Conservation (phyloP, 352 stramenopile species). For the Phytopythium montanum region DNA sequence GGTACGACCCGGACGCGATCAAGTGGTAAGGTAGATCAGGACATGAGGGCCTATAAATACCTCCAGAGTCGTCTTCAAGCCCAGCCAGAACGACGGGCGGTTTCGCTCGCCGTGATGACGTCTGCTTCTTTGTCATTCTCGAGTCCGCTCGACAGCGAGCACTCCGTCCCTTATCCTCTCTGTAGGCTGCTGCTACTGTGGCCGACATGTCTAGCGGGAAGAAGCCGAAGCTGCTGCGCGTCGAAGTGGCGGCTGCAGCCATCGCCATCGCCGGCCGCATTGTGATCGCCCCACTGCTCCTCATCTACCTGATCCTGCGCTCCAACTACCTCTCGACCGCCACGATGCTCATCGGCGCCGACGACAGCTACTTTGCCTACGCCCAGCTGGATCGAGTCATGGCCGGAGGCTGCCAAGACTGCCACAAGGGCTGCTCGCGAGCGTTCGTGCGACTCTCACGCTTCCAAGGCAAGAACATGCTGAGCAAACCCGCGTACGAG, state of each 20-base stretch:
- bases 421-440: conserved; percentile 14
- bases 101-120: too few species aligned
- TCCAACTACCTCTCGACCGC: conserved; percentile 16
- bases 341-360: conserved; percentile 24
- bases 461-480: conserved; percentile 15
- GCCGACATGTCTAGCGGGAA: background rate
- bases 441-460: conserved; percentile 13
- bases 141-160: too few species aligned
- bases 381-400: conserved; percentile 25
- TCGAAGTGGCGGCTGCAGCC: conserved; percentile 9
- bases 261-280: conserved; percentile 19
- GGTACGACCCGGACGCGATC: conserved; percentile 20
- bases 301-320: conserved; percentile 13
- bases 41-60: too few species aligned
- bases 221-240: background rate
- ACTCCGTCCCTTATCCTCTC: background rate
- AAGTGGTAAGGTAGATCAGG: background rate
- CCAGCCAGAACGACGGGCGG: too few species aligned
- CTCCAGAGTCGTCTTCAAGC: too few species aligned
- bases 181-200: background rate
- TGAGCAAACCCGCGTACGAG: conserved; percentile 25
- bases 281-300: conserved; percentile 15
- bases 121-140: too few species aligned
- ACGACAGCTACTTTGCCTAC: conserved; percentile 32
- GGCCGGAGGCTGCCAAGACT: conserved; percentile 16